phyloP scores from a whole-genome alignment of 495 filamentous ascomycete genomes.

The Tuber borchii region DNA sequence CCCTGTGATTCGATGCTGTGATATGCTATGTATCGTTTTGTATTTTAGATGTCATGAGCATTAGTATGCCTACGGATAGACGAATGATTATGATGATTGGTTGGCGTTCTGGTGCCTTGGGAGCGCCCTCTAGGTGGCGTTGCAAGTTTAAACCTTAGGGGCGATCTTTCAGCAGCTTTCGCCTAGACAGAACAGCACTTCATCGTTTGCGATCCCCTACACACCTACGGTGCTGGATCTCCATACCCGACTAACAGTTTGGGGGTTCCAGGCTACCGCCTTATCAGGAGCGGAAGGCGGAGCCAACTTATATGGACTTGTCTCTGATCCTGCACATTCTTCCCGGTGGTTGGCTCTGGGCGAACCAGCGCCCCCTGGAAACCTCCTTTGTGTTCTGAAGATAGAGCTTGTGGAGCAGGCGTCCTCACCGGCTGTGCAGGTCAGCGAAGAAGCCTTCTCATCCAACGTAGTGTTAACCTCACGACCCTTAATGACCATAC shows the following conservation, averaged over 20 bases:
- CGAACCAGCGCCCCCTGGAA: not conserved
- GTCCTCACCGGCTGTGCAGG: too few relatives aligned
- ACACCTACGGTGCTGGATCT: not conserved
- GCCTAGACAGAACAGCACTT: too few relatives aligned
- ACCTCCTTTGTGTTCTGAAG: too few relatives aligned
- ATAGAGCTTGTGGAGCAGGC: too few relatives aligned
- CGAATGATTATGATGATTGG: not conserved
- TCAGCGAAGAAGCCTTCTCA: too few relatives aligned
- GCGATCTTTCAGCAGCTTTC: not conserved
- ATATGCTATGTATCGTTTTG: not conserved
- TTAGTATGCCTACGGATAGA: not conserved
- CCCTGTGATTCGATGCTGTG: not conserved
- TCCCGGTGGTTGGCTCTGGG: not conserved
- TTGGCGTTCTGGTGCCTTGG: not conserved
- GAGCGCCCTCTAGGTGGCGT: not conserved
- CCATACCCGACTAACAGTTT: not conserved
- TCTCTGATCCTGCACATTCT: not conserved
- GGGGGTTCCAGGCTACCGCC: not conserved
- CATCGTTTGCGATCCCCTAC: not conserved
- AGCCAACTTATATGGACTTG: not conserved
- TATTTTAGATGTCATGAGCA: not conserved
- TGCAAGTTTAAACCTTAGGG: not conserved
- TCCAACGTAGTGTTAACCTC: too few relatives aligned
- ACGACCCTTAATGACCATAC: too few relatives aligned
- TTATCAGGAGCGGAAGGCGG: not conserved